Percentiles rank a stretch among this genome's conserved stretches.
Conservation (phyloP, 306 rosid species). For the Glycyrrhiza uralensis region DNA sequence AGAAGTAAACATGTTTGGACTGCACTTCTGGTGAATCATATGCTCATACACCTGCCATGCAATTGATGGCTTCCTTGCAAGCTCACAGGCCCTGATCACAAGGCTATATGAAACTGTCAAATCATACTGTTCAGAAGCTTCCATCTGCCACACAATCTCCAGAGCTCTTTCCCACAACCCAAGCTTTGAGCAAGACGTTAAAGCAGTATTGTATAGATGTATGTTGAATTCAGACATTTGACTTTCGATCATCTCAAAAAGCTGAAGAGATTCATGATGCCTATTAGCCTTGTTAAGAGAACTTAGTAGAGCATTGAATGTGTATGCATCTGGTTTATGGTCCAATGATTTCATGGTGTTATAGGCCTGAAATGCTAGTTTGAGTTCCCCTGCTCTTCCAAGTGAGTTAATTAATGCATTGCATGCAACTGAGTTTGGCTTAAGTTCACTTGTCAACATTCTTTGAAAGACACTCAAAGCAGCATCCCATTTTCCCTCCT, state of each 20-base stretch:
- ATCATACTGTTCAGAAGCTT: conserved; percentile 49
- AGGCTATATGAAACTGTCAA: conserved; percentile 67
- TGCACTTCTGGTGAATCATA: conserved; percentile 68
- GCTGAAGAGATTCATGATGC: conserved; percentile 55
- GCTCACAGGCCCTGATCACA: conserved; percentile 72
- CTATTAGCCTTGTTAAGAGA: conserved; percentile 57
- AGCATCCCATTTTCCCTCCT: conserved; percentile 76
- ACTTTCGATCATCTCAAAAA: conserved; percentile 56
- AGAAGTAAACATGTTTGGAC: conserved; percentile 64
- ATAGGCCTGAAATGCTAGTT: conserved; percentile 55
- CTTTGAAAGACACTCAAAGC: conserved; percentile 54
- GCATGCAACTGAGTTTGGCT: conserved; percentile 62
- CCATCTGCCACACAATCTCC: conserved; percentile 83
- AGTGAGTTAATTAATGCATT: conserved; percentile 73
- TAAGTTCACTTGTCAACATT: conserved; percentile 52
- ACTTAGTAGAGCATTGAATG: conserved; percentile 66
- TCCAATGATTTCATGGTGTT: conserved; percentile 48
- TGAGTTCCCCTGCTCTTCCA: conserved; percentile 72
- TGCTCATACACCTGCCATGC: conserved; percentile 86
- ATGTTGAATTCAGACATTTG: conserved; percentile 34
- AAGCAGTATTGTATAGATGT: conserved; percentile 65
- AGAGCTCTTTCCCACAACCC: conserved; percentile 71
- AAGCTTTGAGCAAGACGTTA: conserved; percentile 80
- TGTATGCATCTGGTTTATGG: conserved; percentile 67
- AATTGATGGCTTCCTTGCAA: conserved; percentile 62